These are phyloP conservation scores for Globisporangium abappressorium DNA, from an alignment of 352 stramenopile species.

Conservation along the genomic window DNA sequence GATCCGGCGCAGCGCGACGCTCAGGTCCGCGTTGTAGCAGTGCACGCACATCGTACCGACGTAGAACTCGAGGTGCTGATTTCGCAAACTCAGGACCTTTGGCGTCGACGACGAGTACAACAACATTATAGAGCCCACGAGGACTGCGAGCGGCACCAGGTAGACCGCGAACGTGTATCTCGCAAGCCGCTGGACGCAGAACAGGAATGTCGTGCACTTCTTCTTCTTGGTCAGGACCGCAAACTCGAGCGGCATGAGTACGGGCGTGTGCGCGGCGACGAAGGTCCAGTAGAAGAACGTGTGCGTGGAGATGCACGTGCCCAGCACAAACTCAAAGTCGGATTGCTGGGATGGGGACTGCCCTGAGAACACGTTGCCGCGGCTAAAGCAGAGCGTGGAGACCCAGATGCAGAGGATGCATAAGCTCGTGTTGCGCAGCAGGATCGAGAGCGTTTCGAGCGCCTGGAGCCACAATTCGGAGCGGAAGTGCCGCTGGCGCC, in stretches of 20 bases:
- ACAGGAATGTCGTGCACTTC: background rate
- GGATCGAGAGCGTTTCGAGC: constrained; percentile 16
- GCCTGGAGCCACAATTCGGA: constrained; percentile 12
- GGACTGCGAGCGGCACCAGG: constrained; percentile 4
- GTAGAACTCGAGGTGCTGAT: constrained; percentile 6
- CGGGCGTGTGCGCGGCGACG: background rate
- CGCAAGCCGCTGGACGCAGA: constrained; percentile 3
- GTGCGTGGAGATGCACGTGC: constrained; percentile 20
- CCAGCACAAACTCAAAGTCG: constrained; percentile 22
- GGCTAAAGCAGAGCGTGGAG: constrained; percentile 22
- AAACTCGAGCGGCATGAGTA: constrained; percentile 17
- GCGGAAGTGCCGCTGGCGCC: background rate
- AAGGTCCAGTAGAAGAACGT: constrained; percentile 13
- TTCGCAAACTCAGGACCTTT: background rate
- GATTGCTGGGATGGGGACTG: constrained; percentile 23
- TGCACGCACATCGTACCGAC: constrained; percentile 3
- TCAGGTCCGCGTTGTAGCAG: background rate
- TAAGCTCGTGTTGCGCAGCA: constrained; percentile 24
- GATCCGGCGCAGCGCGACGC: constrained; percentile 10
- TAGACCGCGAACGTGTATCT: constrained; percentile 13
- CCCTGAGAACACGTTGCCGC: constrained; percentile 25
- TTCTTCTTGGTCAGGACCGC: background rate
- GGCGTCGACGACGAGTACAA: background rate
- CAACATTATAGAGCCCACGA: constrained; percentile 1
- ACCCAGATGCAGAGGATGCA: constrained; percentile 19